Percentiles rank a stretch among this genome's conserved stretches.
These are phyloP conservation scores for Russula vinacea DNA, from an alignment of 768 basidiomycete genomes.

Conservation along the genomic window DNA sequence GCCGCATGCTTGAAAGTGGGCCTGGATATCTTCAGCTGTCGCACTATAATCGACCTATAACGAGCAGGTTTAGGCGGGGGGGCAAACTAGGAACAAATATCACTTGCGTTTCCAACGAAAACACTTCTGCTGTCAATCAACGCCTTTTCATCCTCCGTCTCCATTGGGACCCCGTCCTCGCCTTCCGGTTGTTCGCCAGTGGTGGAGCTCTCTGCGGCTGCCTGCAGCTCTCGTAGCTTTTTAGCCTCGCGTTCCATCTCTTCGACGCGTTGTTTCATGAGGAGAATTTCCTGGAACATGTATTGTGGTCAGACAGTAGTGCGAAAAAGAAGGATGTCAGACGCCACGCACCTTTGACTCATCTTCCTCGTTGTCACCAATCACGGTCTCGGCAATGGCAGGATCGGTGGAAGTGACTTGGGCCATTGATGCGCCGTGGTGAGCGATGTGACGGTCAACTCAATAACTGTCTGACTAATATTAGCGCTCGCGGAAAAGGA, in stretches of 20 bases:
- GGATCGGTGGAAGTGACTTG: conserved; percentile 34
- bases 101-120: conserved; percentile 93
- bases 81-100: background rate
- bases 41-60: conserved; percentile 92
- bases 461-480: background rate
- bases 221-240: conserved; percentile 83
- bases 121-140: conserved; percentile 82
- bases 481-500: too few relatives aligned
- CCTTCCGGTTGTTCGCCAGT: conserved; percentile 46
- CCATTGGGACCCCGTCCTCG: conserved; percentile 53
- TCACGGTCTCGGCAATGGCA: conserved; percentile 30
- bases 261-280: conserved; percentile 89
- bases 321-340: background rate
- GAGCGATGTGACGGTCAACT: conserved; percentile 9
- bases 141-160: conserved; percentile 82
- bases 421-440: conserved; percentile 33
- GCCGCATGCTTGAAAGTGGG: conserved; percentile 95
- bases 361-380: conserved; percentile 39
- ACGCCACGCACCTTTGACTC: conserved; percentile 37
- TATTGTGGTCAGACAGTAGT: conserved; percentile 1
- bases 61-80: background rate
- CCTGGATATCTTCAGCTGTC: conserved; percentile 97
- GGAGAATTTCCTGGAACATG: conserved; percentile 66
- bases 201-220: conserved; percentile 62
- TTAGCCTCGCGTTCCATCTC: conserved; percentile 92